Evolutionary conservation across 164 flowering plant genomes (phyloP).

Genomic region (Echeveria elegans): DNA sequence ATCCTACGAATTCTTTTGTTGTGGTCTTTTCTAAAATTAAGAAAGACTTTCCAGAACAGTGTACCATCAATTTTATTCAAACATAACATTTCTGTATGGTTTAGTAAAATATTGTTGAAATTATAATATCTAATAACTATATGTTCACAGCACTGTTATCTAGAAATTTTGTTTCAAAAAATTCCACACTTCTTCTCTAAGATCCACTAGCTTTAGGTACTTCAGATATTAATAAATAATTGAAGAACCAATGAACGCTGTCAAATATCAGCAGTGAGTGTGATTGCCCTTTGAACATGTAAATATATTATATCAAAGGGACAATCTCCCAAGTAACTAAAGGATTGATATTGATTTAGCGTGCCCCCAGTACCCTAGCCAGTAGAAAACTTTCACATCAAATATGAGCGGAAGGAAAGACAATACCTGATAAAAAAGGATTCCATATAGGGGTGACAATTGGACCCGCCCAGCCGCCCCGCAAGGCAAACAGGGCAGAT

Average conservation of each 20-base stretch:
- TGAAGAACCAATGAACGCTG: background rate
- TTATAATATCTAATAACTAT: too few relatives aligned
- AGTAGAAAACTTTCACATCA: background rate
- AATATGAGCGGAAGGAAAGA: background rate
- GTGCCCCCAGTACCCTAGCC: background rate
- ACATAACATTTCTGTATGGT: too few relatives aligned
- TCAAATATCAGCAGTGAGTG: background rate
- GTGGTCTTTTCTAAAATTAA: too few relatives aligned
- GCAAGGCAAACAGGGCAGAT: too few relatives aligned
- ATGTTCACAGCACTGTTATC: constrained; percentile 1
- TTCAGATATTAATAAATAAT: background rate
- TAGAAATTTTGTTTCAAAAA: background rate
- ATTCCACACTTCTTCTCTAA: background rate
- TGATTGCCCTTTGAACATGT: background rate
- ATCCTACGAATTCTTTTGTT: too few relatives aligned
- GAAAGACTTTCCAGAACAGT: too few relatives aligned
- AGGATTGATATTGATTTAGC: background rate
- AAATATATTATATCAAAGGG: background rate
- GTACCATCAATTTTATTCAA: too few relatives aligned
- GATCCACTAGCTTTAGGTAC: constrained; percentile 1
- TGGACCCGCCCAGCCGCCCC: too few relatives aligned
- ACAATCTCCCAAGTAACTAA: background rate
- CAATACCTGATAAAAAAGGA: background rate
- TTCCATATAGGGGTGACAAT: too few relatives aligned
- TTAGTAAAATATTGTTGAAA: too few relatives aligned